Base-by-base conservation (phyloP, 192 early-diverging fungal species). In the Rhizoclosmatium globosum region DNA sequence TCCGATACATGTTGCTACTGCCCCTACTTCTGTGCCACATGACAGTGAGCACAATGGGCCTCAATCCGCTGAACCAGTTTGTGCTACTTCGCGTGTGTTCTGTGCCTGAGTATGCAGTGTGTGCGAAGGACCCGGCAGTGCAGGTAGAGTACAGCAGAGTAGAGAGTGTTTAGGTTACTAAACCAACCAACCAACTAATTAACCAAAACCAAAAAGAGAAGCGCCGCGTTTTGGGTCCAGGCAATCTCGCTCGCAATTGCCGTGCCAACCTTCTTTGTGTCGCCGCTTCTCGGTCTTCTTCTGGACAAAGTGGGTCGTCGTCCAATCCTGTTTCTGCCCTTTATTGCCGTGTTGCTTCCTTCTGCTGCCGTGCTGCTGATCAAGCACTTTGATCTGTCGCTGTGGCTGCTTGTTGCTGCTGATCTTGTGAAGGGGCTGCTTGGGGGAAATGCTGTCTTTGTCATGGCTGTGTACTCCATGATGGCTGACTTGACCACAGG, bases 291-390 rank as follows among this genome's bases (percentile, higher is more conserved):
- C 59, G 84, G 83, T 17, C 47, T 67, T 2, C 71, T 87, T 4
- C 76, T 78, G 50, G 86, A 87, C 64, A 67, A 80, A 15, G 57
- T 82, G 39, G 86, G 86, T 23, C 76, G 86, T 31, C 48, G 58
- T n/a, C 82, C 82, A 11, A 39, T 85, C 15, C 50, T 87, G 46
- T 48, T 83, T 45, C 23, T 77, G 45, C 65, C 64, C 1, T 67
- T 68, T 21, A 41, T 77, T 15, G 75, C 64, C n/a, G 65, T 77
- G 2, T 53, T 77, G 47, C 23, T 77, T 13, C 75, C 64, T 9
- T 62, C 75, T 7, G 9, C 64, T 19, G 65, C 75, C 38, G 48
- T 77, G 11, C 47, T 77, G 19, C 39, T 57, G 1, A 68, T 65
- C 15, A 17, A 67, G 21, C 21, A 50, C 31, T 48, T 39, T 50